These are phyloP conservation scores for Saccharata proteae DNA, from an alignment of 2,329 filamentous ascomycete species.

Conservation along the genomic window DNA sequence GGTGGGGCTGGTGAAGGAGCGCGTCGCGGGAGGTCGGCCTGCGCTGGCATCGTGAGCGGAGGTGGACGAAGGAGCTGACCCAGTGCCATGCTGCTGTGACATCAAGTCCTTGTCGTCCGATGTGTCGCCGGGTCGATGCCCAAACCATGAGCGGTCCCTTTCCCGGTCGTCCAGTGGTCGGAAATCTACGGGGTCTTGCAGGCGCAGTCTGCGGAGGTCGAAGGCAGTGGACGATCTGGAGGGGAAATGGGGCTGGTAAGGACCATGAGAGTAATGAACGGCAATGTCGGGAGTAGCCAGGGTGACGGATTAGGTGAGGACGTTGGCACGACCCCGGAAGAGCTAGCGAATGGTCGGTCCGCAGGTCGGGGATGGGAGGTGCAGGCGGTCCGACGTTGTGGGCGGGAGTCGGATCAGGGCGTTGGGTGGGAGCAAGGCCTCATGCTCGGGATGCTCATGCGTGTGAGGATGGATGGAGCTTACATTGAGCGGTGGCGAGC, in stretches of 20 bases:
- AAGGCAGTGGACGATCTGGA: conserved; percentile 12
- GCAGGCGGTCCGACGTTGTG: too few relatives aligned
- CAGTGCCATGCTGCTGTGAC: conserved; percentile 9
- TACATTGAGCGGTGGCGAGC: neutral
- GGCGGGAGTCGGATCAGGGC: too few relatives aligned
- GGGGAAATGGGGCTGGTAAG: conserved; percentile 14
- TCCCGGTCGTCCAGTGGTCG: conserved; percentile 10
- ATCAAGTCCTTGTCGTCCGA: conserved; percentile 9
- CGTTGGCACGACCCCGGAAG: too few relatives aligned
- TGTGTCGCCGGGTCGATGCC: conserved; percentile 6
- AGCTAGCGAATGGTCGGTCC: too few relatives aligned
- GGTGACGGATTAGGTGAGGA: conserved; percentile 14
- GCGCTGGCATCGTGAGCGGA: conserved; percentile 4
- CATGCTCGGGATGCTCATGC: too few relatives aligned
- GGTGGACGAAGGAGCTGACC: conserved; percentile 9
- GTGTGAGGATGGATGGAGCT: too few relatives aligned
- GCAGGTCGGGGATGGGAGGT: too few relatives aligned
- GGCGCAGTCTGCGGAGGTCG: conserved; percentile 19
- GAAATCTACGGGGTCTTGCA: conserved; percentile 17
- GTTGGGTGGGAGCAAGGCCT: too few relatives aligned
- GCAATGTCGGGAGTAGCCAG: conserved; percentile 28
- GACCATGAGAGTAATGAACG: conserved; percentile 18
- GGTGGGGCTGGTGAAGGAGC: conserved; percentile 2
- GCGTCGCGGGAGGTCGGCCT: conserved; percentile 3
- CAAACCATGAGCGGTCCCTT: conserved; percentile 20